These are phyloP conservation scores for Senna tora DNA, from an alignment of 306 rosid genomes.

Conservation along the genomic window DNA sequence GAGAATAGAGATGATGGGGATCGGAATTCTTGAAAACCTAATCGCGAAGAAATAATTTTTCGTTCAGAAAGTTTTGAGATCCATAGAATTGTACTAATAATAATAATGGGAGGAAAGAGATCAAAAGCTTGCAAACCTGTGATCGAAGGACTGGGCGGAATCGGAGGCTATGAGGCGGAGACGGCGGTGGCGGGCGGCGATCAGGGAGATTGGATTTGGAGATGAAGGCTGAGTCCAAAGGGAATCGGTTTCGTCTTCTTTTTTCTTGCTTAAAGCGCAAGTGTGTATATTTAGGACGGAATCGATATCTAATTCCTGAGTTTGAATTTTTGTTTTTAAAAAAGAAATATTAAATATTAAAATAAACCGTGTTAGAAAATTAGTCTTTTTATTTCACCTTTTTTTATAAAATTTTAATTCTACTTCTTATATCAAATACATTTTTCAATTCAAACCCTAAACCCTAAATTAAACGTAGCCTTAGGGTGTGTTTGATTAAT, in stretches of 20 bases:
- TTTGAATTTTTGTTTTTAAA: too few relatives aligned
- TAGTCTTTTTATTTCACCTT: too few relatives aligned
- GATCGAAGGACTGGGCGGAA: not conserved
- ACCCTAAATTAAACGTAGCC: too few relatives aligned
- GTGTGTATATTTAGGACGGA: not conserved
- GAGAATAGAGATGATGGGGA: not conserved
- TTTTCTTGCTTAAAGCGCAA: not conserved
- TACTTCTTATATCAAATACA: too few relatives aligned
- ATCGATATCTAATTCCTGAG: too few relatives aligned
- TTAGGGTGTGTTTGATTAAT: too few relatives aligned
- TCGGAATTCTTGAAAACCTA: constrained; percentile 32
- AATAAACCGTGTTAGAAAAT: too few relatives aligned
- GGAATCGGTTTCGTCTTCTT: not conserved
- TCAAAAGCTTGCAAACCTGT: not conserved
- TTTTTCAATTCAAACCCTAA: too few relatives aligned
- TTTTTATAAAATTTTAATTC: too few relatives aligned
- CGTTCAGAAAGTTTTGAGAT: not conserved
- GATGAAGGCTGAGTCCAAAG: not conserved
- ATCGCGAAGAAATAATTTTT: not conserved
- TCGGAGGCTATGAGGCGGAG: not conserved
- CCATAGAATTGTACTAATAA: not conserved
- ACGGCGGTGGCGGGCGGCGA: not conserved
- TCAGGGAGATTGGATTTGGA: not conserved
- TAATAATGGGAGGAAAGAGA: not conserved
- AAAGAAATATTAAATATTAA: too few relatives aligned